Conservation (phyloP, 768 basidiomycete species). For the Gloeostereum incarnatum region DNA sequence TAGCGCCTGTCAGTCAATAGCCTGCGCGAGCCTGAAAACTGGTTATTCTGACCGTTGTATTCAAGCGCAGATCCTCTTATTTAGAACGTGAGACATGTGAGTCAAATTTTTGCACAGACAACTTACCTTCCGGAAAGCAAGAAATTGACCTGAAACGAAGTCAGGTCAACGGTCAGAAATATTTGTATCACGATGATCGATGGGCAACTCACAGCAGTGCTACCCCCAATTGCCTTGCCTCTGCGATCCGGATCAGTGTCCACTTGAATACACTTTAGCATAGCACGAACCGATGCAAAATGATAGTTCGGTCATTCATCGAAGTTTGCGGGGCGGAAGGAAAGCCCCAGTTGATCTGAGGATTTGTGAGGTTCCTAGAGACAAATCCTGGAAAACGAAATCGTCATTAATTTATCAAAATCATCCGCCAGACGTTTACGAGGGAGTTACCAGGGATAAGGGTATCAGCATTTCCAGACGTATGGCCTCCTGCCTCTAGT, state of each 20-base stretch:
- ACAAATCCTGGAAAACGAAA: neutral
- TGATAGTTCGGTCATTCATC: neutral
- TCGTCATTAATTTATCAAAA: neutral
- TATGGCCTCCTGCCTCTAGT: constrained; percentile 14
- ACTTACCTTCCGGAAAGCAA: constrained; percentile 7
- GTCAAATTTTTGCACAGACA: neutral
- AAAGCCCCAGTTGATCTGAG: neutral
- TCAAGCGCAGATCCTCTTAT: constrained; percentile 6
- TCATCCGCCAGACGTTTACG: neutral
- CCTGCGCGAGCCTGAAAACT: neutral
- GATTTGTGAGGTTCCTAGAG: neutral
- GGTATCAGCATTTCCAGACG: neutral
- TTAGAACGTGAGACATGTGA: too few relatives aligned
- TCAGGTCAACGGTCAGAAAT: neutral
- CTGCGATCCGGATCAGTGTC: neutral
- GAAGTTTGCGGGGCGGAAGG: neutral
- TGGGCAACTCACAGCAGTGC: neutral
- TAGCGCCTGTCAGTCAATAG: neutral
- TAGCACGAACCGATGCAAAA: neutral
- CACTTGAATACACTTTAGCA: neutral
- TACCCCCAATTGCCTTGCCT: neutral
- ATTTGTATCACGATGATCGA: neutral
- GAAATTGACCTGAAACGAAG: constrained; percentile 3
- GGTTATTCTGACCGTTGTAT: constrained; percentile 5
- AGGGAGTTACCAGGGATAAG: neutral